A percentile compares a stretch with the other conserved stretches of the same genome.
Evolutionary conservation across 2,329 filamentous ascomycete genomes (phyloP).

Genomic region (Hymenotorrendiella dingleyae): DNA sequence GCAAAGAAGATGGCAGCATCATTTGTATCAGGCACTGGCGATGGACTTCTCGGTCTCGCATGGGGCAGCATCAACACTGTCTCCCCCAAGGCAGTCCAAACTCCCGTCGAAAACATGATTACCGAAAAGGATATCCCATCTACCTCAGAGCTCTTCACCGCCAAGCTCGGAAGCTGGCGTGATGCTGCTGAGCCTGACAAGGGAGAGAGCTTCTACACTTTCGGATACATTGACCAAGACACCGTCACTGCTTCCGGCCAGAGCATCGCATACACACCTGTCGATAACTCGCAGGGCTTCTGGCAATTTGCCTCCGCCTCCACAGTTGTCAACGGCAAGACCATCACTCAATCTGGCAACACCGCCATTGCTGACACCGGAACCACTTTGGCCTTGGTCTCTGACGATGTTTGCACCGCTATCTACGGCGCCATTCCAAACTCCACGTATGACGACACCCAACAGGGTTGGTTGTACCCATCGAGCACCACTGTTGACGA

Average conservation of each 20-base stretch:
- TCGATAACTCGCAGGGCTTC: slow-evolving; percentile 61
- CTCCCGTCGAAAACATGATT: slow-evolving; percentile 67
- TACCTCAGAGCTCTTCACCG: slow-evolving; percentile 49
- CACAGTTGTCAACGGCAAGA: slow-evolving; percentile 51
- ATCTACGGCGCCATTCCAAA: slow-evolving; percentile 61
- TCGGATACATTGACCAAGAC: slow-evolving; percentile 64
- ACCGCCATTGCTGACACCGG: slow-evolving; percentile 67
- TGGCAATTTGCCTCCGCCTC: slow-evolving; percentile 59
- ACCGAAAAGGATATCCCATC: slow-evolving; percentile 45
- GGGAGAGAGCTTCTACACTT: slow-evolving; percentile 61
- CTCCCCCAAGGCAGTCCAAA: slow-evolving; percentile 46
- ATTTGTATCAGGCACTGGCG: slow-evolving; percentile 50
- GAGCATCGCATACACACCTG: slow-evolving; percentile 51
- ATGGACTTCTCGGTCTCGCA: slow-evolving; percentile 63
- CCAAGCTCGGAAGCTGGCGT: slow-evolving; percentile 48
- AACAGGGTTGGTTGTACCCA: slow-evolving; percentile 62
- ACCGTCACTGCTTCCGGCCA: slow-evolving; percentile 47
- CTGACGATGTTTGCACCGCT: slow-evolving; percentile 52
- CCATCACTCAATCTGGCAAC: slow-evolving; percentile 46
- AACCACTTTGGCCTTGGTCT: slow-evolving; percentile 61
- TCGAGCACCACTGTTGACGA: slow-evolving; percentile 42
- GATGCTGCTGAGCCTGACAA: slow-evolving; percentile 38
- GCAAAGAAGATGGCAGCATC: slow-evolving; percentile 52
- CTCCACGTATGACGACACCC: slow-evolving; percentile 45
- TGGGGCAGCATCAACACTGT: slow-evolving; percentile 61